These are phyloP conservation scores for Hydnomerulius pinastri DNA, from an alignment of 768 basidiomycete genomes.

Conservation along the genomic window DNA sequence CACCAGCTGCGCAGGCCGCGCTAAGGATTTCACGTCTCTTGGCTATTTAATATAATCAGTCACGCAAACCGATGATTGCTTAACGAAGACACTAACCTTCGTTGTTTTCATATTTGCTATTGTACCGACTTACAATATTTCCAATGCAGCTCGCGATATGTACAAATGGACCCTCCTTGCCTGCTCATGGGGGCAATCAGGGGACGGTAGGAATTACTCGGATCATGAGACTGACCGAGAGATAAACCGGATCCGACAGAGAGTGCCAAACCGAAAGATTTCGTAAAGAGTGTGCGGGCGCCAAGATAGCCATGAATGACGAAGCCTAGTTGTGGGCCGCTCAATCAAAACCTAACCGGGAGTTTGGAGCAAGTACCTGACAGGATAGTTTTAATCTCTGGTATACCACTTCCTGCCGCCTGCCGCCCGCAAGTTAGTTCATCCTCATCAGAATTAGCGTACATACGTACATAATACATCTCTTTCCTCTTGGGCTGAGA, in stretches of 20 bases:
- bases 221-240: slow-evolving; percentile 50
- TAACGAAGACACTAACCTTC: slow-evolving; percentile 60
- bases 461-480: slow-evolving; percentile 75
- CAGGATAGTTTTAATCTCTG: slow-evolving; percentile 94
- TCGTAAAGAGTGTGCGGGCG: slow-evolving; percentile 84
- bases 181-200: slow-evolving; percentile 26
- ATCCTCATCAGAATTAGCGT: not conserved
- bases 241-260: slow-evolving; percentile 92
- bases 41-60: slow-evolving; percentile 42
- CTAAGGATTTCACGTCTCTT: slow-evolving; percentile 94
- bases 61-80: not conserved
- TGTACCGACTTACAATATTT: slow-evolving; percentile 87
- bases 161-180: slow-evolving; percentile 81
- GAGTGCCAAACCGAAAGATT: slow-evolving; percentile 84
- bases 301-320: slow-evolving; percentile 98
- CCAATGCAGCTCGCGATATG: slow-evolving; percentile 93
- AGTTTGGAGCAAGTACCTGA: slow-evolving; percentile 50
- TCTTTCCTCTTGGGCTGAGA: slow-evolving; percentile 56
- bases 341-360: slow-evolving; percentile 13
- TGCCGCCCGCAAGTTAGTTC: slow-evolving; percentile 32
- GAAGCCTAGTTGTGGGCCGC: slow-evolving; percentile 57
- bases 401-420: slow-evolving; percentile 96
- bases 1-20: slow-evolving; percentile 96
- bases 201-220: slow-evolving; percentile 8
- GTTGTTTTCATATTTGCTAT: slow-evolving; percentile 90